These are phyloP conservation scores for Dactylellina leptospora DNA, from an alignment of 2,329 filamentous ascomycete genomes.

Conservation along the genomic window DNA sequence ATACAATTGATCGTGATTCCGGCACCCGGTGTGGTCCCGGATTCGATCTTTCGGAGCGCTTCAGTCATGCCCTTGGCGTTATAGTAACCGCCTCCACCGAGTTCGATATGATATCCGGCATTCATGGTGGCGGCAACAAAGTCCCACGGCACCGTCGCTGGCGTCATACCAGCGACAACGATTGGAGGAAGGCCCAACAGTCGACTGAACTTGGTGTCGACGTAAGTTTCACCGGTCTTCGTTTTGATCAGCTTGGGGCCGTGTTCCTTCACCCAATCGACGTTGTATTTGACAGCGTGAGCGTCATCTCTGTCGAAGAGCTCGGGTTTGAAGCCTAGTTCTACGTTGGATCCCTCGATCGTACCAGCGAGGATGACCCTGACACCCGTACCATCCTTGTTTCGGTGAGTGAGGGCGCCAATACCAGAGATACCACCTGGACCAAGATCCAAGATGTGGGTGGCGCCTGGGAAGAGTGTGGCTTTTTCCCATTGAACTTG, in stretches of 20 bases:
- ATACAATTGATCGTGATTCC: constrained; percentile 91
- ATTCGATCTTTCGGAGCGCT: constrained; percentile 84
- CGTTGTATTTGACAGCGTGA: constrained; percentile 90
- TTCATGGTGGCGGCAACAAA: constrained; percentile 94
- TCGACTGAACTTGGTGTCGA: constrained; percentile 96
- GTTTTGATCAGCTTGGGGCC: constrained; percentile 92
- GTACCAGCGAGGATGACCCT: constrained; percentile 93
- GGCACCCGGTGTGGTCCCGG: constrained; percentile 80
- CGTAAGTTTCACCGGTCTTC: constrained; percentile 85
- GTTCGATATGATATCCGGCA: constrained; percentile 90
- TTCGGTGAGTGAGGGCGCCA: constrained; percentile 94
- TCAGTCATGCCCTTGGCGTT: constrained; percentile 82
- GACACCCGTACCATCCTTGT: constrained; percentile 98
- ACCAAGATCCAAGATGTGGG: constrained; percentile 95
- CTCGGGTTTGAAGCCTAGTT: constrained; percentile 97
- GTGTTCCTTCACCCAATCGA: constrained; percentile 97
- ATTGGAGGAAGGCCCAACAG: constrained; percentile 84
- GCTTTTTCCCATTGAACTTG: constrained; percentile 96
- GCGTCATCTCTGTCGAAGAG: constrained; percentile 96
- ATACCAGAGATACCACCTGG: constrained; percentile 96
- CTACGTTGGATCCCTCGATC: constrained; percentile 86
- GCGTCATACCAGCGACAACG: constrained; percentile 94
- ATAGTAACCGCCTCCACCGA: constrained; percentile 87
- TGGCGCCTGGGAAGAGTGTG: constrained; percentile 87
- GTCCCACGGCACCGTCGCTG: constrained; percentile 86